Evolutionary conservation across 345 rosid genomes (phyloP), one percentile per base, ranked within the genome.

Genomic region (Aquilaria yunnanensis): DNA sequence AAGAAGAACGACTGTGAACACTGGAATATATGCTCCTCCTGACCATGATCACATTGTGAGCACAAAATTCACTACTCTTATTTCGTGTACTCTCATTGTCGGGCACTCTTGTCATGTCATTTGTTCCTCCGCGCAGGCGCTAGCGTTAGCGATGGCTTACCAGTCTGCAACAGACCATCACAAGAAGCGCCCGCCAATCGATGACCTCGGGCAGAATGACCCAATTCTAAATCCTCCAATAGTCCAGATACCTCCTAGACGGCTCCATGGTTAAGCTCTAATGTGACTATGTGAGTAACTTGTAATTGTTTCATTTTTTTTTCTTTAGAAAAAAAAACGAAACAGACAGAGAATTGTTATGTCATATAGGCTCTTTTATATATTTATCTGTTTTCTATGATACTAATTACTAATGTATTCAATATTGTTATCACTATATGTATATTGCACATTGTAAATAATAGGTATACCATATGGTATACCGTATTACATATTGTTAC

Each of bases 91-190:
- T 34, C 16, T 3, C 50, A 12, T 47, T 45, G 45, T 13, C 43
- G 43, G 45, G 12, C 29, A 8, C 23, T 45, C 51, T 23, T 57
- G 11, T 13, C n/a, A 59, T 9, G 10, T 43, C 32, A 1, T 30
- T 23, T 47, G 29, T 2, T 29, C 14, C 13, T 50, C 8, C 33
- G 11, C 60, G 70, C 72, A 92, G 95, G 98, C 91, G 52, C 78
- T 92, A 63, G 96, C 96, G 59, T 74, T 92, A 74, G 92, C 92
- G 59, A 89, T 92, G 82, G 96, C 88, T 14, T 89, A 85, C 78
- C 96, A 85, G 70, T 89, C 86, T 1, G 85, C 71, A 41, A 87
- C 92, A 2, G 69, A 85, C 63, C 87, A 77, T 67, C 96, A 87
- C 60, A 89, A 77, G 81, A 87, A 75, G 69, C 85, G 81, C 16